Evolutionary conservation across 176 grass and related monocot species (phyloP), one percentile per base, ranked within the genome.

Genomic region (Poa annua): DNA sequence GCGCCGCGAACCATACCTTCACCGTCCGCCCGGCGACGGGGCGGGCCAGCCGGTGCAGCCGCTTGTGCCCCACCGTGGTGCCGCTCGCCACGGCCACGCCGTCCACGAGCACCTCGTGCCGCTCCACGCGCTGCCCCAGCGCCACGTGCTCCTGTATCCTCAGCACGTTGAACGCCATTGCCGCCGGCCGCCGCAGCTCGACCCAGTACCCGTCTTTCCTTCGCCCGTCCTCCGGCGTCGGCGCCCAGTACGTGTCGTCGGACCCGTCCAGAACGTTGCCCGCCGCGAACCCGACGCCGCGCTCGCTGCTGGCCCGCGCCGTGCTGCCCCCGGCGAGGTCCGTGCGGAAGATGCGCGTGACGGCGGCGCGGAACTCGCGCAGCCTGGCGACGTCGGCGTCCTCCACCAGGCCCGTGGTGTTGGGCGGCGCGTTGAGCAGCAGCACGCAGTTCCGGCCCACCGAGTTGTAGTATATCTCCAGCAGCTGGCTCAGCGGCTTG

Each of bases 401-500:
- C 34, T 77, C 77, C 34, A 95, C 73, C 2, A 98, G 80, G 16
- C 96, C 93, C 11, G 89, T 87, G 16, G 91, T 25, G 85, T 92
- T 98, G 49, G 96, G 96, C 41, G 96, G 96, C 83, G 87, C 87
- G 89, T 98, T 98, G 3, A 98, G 87, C 39, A 98, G 92, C 72
- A 98, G 91, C 80, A 98, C 96, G 85, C 96, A 98, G 83, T 98
- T 98, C 2, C 91, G 89, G 44, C 96, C 96, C 1, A 98, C 93
- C 6, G 96, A 93, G 34, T 87, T 95, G 89, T 98, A 98, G 85
- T 98, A 98, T 78, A 98, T 95, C 11, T 93, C 36, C 5, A 98
- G 80, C 49, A 98, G 81, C 53, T 90, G 63, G 8, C 10, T 35
- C 68, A 95, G 80, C 75, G 85, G 87, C 88, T 95, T 98, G 22